Conservation (phyloP, 257 asterid genomes). For the Nicotiana paniculata region DNA sequence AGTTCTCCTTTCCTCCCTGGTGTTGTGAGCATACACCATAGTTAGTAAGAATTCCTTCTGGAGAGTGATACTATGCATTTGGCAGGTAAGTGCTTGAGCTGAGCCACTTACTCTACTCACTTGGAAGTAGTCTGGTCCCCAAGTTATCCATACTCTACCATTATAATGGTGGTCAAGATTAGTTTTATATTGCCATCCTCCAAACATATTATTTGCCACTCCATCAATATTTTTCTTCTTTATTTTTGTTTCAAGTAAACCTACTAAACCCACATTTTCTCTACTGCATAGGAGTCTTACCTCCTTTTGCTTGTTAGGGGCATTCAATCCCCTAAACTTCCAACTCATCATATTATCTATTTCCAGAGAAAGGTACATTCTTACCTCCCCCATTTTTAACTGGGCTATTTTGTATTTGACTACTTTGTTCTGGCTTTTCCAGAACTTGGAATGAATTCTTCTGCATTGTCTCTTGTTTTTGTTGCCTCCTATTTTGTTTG, state of each 20-base stretch:
- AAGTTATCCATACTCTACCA: not conserved
- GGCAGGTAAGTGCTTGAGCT: not conserved
- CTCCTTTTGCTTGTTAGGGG: not conserved
- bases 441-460: too few relatives aligned
- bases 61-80: too few relatives aligned
- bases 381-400: not conserved
- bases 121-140: not conserved
- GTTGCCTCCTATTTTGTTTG: too few relatives aligned
- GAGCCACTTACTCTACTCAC: not conserved
- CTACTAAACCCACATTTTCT: not conserved
- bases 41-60: too few relatives aligned
- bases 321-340: not conserved
- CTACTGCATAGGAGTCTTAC: not conserved
- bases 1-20: not conserved
- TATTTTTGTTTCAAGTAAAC: not conserved
- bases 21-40: not conserved
- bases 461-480: too few relatives aligned
- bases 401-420: not conserved
- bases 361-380: not conserved
- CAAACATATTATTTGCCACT: not conserved
- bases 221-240: not conserved
- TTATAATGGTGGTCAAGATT: not conserved
- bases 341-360: not conserved
- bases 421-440: too few relatives aligned
- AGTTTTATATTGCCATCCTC: not conserved